Evolutionary conservation across 345 rosid species (phyloP), one percentile per base, ranked within the genome.

Genomic region (Salix exigua): DNA sequence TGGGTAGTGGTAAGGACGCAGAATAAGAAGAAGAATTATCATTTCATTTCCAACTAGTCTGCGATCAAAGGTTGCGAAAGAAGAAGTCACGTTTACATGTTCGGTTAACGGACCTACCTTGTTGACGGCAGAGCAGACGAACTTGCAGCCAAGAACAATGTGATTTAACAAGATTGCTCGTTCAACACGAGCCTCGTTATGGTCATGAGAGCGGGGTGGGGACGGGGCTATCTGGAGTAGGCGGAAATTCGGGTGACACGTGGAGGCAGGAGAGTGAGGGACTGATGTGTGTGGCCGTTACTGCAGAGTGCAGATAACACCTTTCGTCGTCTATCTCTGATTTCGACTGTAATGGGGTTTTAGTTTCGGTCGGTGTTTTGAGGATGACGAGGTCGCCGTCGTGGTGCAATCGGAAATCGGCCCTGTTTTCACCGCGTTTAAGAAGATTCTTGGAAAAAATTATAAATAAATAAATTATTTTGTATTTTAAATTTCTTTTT

Each of bases 61-160:
- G 28, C 28, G 62, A 55, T 8, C 62, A 55, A n/a, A n/a, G 26
- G 23, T n/a, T 26, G 14, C 13, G 10, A 38, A n/a, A 1, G 10
- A 37, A 68, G 71, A 68, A 8, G 25, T 11, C 13, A 40, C 17
- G 37, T n/a, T 28, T 16, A 19, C 23, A 8, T 31, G 21, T 16
- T n/a, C 11, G 10, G 37, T 16, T 8, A n/a, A 33, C 18, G 48
- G 38, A 6, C 28, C 28, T 62, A 94, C 99, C 98, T 96, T 96
- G 85, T 83, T 96, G 60, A 94, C 99, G 51, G 94, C 89, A 73
- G 95, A 85, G 89, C 99, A 96, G 78, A 96, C 98, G 87, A 92
- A 96, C 85, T 94, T 96, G 94, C 99, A 96, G 61, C 99, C 99
- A 33, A 96, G 88, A 79, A 94, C 99, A 83, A 96, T 96, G 89